These are phyloP conservation scores for Polygonum maritimum DNA, from an alignment of 148 eudicot genomes.

Conservation along the genomic window DNA sequence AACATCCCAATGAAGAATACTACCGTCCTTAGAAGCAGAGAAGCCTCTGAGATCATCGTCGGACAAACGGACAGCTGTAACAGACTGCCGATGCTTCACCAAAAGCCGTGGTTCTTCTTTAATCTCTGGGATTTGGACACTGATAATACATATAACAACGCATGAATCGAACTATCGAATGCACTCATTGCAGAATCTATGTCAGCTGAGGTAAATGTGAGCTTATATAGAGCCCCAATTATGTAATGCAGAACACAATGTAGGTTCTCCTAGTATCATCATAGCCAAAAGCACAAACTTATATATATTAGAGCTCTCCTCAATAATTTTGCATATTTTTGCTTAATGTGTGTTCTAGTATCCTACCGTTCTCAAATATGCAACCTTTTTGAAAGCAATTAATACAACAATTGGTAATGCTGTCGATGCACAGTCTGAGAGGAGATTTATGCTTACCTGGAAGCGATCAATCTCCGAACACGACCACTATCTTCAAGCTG, in stretches of 20 bases:
- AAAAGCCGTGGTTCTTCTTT: slow-evolving; percentile 36
- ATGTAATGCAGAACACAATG: not conserved
- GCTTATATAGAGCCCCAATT: not conserved
- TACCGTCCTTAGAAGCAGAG: slow-evolving; percentile 95
- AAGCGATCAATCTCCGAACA: slow-evolving; percentile 51
- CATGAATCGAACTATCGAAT: not conserved
- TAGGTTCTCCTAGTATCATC: not conserved
- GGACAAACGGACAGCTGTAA: slow-evolving; percentile 71
- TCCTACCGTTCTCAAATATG: not conserved
- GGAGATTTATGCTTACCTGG: slow-evolving; percentile 32
- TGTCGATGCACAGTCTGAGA: not conserved
- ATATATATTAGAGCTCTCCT: no score
- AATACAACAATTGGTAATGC: not conserved
- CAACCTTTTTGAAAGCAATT: not conserved
- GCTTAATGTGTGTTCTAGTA: not conserved
- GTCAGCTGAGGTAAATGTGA: not conserved
- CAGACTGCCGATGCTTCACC: slow-evolving; percentile 78
- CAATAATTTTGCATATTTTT: not conserved
- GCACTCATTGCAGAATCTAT: not conserved
- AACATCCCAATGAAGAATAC: slow-evolving; percentile 79
- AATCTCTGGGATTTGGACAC: slow-evolving; percentile 62
- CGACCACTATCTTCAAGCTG: slow-evolving; percentile 92
- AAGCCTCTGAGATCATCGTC: slow-evolving; percentile 76
- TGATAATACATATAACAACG: slow-evolving; percentile 17
- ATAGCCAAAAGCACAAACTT: not conserved